A percentile compares a stretch with the other conserved stretches of the same genome.
phyloP scores from a whole-genome alignment of 441 rosid species.

The Pelargonium fulgidum region DNA sequence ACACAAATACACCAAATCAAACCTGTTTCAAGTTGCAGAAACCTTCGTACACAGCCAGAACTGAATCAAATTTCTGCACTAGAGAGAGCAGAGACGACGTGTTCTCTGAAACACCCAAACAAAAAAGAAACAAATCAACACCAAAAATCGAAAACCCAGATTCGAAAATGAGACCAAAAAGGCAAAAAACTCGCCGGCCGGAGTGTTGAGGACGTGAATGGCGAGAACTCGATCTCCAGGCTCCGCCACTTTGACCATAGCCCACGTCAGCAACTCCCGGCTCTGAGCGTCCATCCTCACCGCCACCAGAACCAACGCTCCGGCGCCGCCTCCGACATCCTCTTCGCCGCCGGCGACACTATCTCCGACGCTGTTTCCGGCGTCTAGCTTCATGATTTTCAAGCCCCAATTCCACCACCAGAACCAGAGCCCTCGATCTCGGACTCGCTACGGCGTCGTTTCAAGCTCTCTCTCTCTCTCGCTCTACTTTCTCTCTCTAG shows the following conservation, averaged over 20 bases:
- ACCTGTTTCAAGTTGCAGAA: conserved; percentile 96
- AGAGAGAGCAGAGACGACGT: conserved; percentile 61
- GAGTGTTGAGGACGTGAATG: conserved; percentile 62
- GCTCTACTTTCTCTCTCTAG: too few relatives aligned
- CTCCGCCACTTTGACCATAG: conserved; percentile 65
- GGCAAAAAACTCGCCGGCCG: conserved; percentile 32
- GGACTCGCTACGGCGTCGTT: too few relatives aligned
- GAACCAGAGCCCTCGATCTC: too few relatives aligned
- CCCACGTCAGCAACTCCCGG: conserved; percentile 75
- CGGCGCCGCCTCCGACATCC: conserved; percentile 19
- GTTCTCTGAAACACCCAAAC: conserved; percentile 35
- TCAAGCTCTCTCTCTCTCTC: too few relatives aligned
- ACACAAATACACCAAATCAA: not conserved
- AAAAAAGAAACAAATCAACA: not conserved
- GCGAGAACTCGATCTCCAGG: conserved; percentile 88
- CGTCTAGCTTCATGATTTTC: not conserved
- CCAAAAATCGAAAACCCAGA: conserved; percentile 4
- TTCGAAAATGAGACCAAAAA: conserved; percentile 1
- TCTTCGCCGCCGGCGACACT: conserved; percentile 9
- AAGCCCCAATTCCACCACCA: too few relatives aligned
- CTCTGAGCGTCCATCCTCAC: conserved; percentile 67
- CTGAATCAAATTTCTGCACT: conserved; percentile 65
- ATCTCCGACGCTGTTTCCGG: not conserved
- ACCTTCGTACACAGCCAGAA: conserved; percentile 77
- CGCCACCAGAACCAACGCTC: conserved; percentile 60